A percentile compares a stretch with the other conserved stretches of the same genome.
phyloP scores from a whole-genome alignment of 1,284 basidiomycete species.

The Veloporphyrellus conicus region DNA sequence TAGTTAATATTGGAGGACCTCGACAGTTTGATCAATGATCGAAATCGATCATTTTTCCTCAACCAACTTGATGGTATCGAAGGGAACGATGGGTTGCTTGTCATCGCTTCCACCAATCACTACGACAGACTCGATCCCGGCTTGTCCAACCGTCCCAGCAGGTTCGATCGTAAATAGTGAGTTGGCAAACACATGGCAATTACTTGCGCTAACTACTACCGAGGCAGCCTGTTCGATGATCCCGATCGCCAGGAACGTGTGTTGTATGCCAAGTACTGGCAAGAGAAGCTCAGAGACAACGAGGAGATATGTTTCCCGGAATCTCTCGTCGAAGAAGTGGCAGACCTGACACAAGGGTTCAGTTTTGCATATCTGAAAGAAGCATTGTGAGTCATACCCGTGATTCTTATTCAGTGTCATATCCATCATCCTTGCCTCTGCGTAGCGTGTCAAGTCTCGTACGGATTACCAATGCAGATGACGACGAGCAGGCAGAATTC shows the following conservation, averaged over 20 bases:
- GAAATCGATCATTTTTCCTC: conserved; percentile 79
- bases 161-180: conserved; percentile 82
- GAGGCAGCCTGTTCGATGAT: conserved; percentile 57
- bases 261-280: conserved; percentile 73
- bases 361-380: conserved; percentile 83
- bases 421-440: not conserved
- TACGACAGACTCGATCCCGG: conserved; percentile 74
- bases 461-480: conserved; percentile 47
- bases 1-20: conserved; percentile 68
- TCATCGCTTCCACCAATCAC: conserved; percentile 82
- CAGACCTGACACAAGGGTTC: conserved; percentile 57
- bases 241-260: conserved; percentile 59
- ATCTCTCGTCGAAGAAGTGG: conserved; percentile 54
- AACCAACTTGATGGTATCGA: conserved; percentile 76
- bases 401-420: not conserved
- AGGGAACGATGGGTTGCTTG: conserved; percentile 71
- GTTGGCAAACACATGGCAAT: conserved; percentile 27
- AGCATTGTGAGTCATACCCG: conserved; percentile 58
- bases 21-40: conserved; percentile 72
- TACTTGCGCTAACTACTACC: not conserved
- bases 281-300: conserved; percentile 62
- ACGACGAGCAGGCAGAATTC: conserved; percentile 49
- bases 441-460: conserved; percentile 62
- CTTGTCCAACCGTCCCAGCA: conserved; percentile 69
- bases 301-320: conserved; percentile 63